These are phyloP conservation scores for Nothopassalora personata DNA, from an alignment of 2,329 filamentous ascomycete genomes.

Conservation along the genomic window DNA sequence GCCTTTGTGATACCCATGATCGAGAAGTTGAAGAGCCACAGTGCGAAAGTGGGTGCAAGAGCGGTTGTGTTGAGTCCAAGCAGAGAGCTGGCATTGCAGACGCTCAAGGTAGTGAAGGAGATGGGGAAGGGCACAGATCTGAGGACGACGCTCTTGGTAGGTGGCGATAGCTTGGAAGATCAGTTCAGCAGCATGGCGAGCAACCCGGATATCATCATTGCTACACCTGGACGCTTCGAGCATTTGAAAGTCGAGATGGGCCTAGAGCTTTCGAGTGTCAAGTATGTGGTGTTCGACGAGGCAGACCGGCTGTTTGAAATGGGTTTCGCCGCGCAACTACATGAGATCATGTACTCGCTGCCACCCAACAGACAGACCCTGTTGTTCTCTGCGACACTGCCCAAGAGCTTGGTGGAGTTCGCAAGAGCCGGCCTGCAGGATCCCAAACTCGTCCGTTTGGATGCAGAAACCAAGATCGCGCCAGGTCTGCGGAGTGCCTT, in stretches of 20 bases:
- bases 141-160: slow-evolving; percentile 82
- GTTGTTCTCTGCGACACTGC: slow-evolving; percentile 90
- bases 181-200: slow-evolving; percentile 89
- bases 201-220: slow-evolving; percentile 96
- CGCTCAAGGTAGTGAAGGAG: slow-evolving; percentile 93
- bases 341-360: slow-evolving; percentile 85
- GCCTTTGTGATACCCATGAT: slow-evolving; percentile 99
- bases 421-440: slow-evolving; percentile 90
- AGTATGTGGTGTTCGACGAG: slow-evolving; percentile 96
- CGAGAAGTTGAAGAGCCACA: slow-evolving; percentile 83
- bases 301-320: slow-evolving; percentile 96
- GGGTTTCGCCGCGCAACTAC: slow-evolving; percentile 91
- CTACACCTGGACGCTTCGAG: slow-evolving; percentile 90
- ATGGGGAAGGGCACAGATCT: slow-evolving; percentile 85
- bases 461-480: slow-evolving; percentile 92
- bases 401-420: slow-evolving; percentile 92
- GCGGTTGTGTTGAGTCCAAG: slow-evolving; percentile 88
- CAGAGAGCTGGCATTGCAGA: slow-evolving; percentile 89
- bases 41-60: slow-evolving; percentile 75
- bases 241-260: slow-evolving; percentile 97
- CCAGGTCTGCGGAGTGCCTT: slow-evolving; percentile 94
- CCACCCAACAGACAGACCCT: slow-evolving; percentile 82
- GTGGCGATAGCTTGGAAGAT: slow-evolving; percentile 91
- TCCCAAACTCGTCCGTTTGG: slow-evolving; percentile 80
- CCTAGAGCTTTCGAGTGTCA: slow-evolving; percentile 81